Evolutionary conservation across 257 asterid genomes (phyloP), one percentile per base, ranked within the genome.

Genomic region (Voacanga thouarsii): DNA sequence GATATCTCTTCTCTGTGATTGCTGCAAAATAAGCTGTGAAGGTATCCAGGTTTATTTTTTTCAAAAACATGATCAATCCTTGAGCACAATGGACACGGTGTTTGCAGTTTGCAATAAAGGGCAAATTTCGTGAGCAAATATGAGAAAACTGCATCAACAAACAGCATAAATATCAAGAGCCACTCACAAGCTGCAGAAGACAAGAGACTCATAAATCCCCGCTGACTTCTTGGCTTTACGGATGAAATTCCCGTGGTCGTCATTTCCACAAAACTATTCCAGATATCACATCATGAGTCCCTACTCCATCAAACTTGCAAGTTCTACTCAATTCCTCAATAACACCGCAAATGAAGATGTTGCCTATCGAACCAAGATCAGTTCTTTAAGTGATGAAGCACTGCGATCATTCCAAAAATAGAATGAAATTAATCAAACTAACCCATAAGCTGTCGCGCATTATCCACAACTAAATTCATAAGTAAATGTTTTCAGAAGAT

Each of bases 171-270:
- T 70, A 94, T 91, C 79, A 94, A 82, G 85, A 94, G 84, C 99
- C 99, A 94, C 79, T 93, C 98, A 74, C 94, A 95, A 51, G 86
- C 92, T 24, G 97, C 98, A 24, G 90, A 90, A 69, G 98, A 93
- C 84, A 95, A 85, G 51, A 89, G 79, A 41, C 80, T 75, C 90
- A 84, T 85, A 75, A 88, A 85, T 82, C 89, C 92, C 60, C 64
- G 56, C 33, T 83, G 84, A 64, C 79, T 83, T 76, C 78, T 80
- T 82, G 78, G 85, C 77, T 79, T 87, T 71, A 67, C 66, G 71
- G 84, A 79, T 61, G 92, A 84, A 78, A 81, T 66, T 80, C 89
- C 89, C 49, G 44, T 61, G 26, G 84, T 81, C 79, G 88, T 92
- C 97, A 91, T 89, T 78, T 83, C 77, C 44, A 78, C 55, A 78